These are phyloP conservation scores for Leccinum proximum DNA, from an alignment of 1,284 basidiomycete species.

Conservation along the genomic window DNA sequence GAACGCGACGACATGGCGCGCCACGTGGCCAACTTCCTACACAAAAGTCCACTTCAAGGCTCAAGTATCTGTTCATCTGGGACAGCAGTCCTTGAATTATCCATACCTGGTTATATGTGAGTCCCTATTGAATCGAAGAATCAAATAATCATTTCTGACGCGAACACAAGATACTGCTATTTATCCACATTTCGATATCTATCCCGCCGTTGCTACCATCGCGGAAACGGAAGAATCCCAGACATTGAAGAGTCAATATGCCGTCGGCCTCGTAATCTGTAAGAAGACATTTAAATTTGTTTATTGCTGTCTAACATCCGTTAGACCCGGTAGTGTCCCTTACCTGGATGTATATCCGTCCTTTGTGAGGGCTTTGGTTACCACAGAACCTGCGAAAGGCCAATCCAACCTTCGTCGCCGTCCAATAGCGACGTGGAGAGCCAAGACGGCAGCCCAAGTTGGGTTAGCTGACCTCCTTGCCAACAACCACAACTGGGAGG, in stretches of 20 bases:
- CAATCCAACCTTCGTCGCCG: conserved; percentile 11
- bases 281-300: conserved; percentile 5
- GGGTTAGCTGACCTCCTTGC: conserved; percentile 12
- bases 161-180: conserved; percentile 34
- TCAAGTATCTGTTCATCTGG: background rate
- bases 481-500: conserved; percentile 20
- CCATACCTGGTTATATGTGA: conserved; percentile 34
- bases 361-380: background rate
- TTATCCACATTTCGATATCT: conserved; percentile 48
- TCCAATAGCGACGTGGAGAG: conserved; percentile 18
- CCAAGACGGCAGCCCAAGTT: conserved; percentile 16
- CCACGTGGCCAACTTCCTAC: conserved; percentile 19
- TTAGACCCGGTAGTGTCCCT: conserved; percentile 30
- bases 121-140: conserved; percentile 10
- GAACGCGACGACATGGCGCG: conserved; percentile 13
- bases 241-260: background rate
- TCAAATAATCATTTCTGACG: conserved; percentile 11
- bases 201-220: conserved; percentile 27
- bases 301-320: conserved; percentile 2
- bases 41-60: background rate
- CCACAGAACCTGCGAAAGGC: background rate
- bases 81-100: conserved; percentile 20
- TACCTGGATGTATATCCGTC: conserved; percentile 30
- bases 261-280: conserved; percentile 21
- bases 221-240: background rate